A percentile compares a stretch with the other conserved stretches of the same genome.
These are phyloP conservation scores for Aspergillus sclerotioniger DNA, from an alignment of 495 filamentous ascomycete species.

Conservation along the genomic window DNA sequence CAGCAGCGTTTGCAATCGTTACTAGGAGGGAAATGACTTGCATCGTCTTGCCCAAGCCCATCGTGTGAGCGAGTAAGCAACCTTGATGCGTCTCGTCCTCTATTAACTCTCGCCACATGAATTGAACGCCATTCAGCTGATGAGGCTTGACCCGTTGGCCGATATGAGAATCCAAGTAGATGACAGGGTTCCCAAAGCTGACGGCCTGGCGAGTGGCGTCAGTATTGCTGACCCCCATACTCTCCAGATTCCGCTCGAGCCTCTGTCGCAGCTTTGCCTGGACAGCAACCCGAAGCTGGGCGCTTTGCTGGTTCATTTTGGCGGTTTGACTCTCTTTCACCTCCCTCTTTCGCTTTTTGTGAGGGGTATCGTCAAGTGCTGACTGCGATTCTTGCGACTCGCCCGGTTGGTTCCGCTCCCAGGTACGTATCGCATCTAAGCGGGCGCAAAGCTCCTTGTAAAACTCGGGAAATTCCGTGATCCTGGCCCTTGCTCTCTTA, in stretches of 20 bases:
- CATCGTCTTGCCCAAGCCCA: conserved; percentile 94
- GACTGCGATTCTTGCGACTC: not conserved
- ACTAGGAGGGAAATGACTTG: conserved; percentile 79
- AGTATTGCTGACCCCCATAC: conserved; percentile 37
- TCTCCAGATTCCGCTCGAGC: conserved; percentile 43
- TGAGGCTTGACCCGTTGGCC: conserved; percentile 54
- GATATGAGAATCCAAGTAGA: conserved; percentile 51
- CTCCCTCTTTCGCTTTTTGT: conserved; percentile 48
- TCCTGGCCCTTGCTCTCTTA: conserved; percentile 16
- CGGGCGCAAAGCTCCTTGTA: conserved; percentile 25
- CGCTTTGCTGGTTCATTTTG: conserved; percentile 43
- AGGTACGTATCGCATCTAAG: conserved; percentile 16
- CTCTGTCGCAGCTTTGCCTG: conserved; percentile 48
- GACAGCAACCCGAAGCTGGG: conserved; percentile 41
- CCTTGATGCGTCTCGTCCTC: conserved; percentile 59
- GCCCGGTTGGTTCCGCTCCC: conserved; percentile 3
- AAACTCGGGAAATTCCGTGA: conserved; percentile 20
- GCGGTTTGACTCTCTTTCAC: conserved; percentile 47
- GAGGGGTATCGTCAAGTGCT: conserved; percentile 14
- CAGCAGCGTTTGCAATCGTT: conserved; percentile 64
- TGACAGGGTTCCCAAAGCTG: conserved; percentile 64
- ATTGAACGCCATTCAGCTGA: conserved; percentile 71
- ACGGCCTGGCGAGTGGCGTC: conserved; percentile 56
- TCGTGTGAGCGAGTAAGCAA: conserved; percentile 85
- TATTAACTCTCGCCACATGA: conserved; percentile 86